phyloP scores from a whole-genome alignment of 306 rosid genomes.

The Acacia melanoxylon region DNA sequence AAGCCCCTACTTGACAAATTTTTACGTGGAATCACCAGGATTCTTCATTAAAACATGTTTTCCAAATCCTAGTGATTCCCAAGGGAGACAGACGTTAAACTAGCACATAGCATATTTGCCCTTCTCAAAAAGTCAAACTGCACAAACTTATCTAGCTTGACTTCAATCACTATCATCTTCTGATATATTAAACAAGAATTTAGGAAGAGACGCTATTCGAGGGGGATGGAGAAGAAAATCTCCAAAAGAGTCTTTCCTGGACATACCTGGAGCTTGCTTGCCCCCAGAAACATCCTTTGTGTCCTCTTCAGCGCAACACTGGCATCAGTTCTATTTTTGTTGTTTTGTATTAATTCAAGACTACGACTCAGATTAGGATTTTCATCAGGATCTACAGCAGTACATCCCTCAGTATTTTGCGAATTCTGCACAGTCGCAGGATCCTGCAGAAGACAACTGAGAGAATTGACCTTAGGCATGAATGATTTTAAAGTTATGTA shows the following conservation, averaged over 20 bases:
- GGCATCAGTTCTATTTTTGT: slow-evolving; percentile 30
- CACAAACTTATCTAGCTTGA: slow-evolving; percentile 32
- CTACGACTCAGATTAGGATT: slow-evolving; percentile 16
- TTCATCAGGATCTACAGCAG: slow-evolving; percentile 32
- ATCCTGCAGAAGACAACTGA: slow-evolving; percentile 85
- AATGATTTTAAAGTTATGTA: too few species aligned
- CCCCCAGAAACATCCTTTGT: slow-evolving; percentile 36
- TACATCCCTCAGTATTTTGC: slow-evolving; percentile 25
- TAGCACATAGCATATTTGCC: too few species aligned
- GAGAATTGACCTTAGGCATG: slow-evolving; percentile 86
- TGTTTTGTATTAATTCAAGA: background rate
- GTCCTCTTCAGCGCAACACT: slow-evolving; percentile 53
- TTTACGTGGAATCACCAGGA: too few species aligned
- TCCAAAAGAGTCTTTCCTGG: slow-evolving; percentile 80
- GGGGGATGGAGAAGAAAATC: slow-evolving; percentile 77
- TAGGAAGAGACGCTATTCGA: slow-evolving; percentile 77
- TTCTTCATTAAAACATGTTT: too few species aligned
- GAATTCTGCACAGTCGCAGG: slow-evolving; percentile 41
- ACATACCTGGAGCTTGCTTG: slow-evolving; percentile 61
- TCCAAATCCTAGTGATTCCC: too few species aligned
- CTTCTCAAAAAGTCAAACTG: too few species aligned
- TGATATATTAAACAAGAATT: slow-evolving; percentile 72
- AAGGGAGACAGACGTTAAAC: too few species aligned
- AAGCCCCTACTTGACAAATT: too few species aligned
- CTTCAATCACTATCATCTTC: slow-evolving; percentile 59